Evolutionary conservation across 140 eudicot species (phyloP).

Genomic region (Cichorium intybus): DNA sequence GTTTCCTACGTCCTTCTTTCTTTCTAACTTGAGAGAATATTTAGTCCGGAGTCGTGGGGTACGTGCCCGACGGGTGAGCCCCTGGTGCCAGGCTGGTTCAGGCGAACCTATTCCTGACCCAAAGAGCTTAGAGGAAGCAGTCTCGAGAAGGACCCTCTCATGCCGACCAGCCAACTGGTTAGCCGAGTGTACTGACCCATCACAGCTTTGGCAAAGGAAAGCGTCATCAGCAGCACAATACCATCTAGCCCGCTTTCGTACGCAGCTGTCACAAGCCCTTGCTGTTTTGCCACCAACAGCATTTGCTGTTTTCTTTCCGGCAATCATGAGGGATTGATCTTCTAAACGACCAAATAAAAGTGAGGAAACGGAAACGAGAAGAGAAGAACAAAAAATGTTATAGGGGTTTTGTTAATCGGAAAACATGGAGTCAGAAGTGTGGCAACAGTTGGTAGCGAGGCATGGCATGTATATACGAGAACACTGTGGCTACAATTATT

Average conservation of each 20-base stretch:
- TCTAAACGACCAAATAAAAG: not conserved
- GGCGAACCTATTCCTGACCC: slow-evolving; percentile 3
- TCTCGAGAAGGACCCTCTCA: slow-evolving; percentile 57
- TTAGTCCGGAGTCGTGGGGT: slow-evolving; percentile 46
- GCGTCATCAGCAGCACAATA: slow-evolving; percentile 82
- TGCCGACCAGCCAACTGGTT: slow-evolving; percentile 81
- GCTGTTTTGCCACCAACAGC: slow-evolving; percentile 61
- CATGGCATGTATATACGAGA: slow-evolving; percentile 18
- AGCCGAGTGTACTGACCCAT: slow-evolving; percentile 66
- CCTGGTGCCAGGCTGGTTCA: slow-evolving; percentile 71
- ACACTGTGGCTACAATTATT: slow-evolving; percentile 14
- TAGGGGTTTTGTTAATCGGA: not conserved
- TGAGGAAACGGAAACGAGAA: not conserved
- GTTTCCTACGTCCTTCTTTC: slow-evolving; percentile 19
- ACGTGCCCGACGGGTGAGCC: slow-evolving; percentile 73
- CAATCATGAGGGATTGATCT: slow-evolving; percentile 22
- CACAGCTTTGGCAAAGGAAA: slow-evolving; percentile 78
- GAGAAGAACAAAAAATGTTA: not conserved
- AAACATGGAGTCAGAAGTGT: not conserved
- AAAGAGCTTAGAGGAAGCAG: slow-evolving; percentile 30
- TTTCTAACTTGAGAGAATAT: slow-evolving; percentile 25
- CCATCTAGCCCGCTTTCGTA: slow-evolving; percentile 63
- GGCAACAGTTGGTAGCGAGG: slow-evolving; percentile 13
- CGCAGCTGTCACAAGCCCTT: slow-evolving; percentile 73
- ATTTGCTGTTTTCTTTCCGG: slow-evolving; percentile 47